A percentile compares a stretch with the other conserved stretches of the same genome.
These are phyloP conservation scores for Gastroboletus turbinatus DNA, from an alignment of 1,284 basidiomycete genomes.

Conservation along the genomic window DNA sequence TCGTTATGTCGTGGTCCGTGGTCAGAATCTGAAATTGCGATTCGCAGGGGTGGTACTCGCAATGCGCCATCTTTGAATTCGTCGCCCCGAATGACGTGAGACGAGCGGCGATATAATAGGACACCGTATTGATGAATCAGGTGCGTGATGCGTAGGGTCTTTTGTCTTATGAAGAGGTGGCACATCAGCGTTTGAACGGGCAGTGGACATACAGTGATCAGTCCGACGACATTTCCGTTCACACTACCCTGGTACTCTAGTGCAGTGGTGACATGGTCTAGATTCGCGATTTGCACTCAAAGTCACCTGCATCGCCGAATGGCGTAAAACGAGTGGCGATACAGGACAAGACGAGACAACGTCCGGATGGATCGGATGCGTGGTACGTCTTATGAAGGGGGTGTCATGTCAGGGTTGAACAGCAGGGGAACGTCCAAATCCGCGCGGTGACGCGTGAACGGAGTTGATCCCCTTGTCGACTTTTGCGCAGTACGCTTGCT, in stretches of 20 bases:
- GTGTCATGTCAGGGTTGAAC: background rate
- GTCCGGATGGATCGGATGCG: background rate
- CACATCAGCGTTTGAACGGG: background rate
- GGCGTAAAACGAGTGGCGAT: background rate
- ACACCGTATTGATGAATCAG: background rate
- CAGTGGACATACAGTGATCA: background rate
- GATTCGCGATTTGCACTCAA: background rate
- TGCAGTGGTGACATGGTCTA: background rate
- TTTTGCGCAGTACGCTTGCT: conserved; percentile 1
- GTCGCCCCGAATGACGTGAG: background rate
- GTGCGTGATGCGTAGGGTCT: background rate
- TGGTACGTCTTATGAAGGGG: conserved; percentile 3
- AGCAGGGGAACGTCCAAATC: background rate
- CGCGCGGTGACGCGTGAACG: background rate
- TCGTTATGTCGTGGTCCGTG: background rate
- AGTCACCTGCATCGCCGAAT: background rate
- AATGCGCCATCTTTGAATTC: background rate
- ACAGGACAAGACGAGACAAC: background rate
- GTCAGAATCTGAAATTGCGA: background rate
- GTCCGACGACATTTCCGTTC: background rate
- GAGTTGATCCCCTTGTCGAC: conserved; percentile 1
- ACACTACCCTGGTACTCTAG: background rate
- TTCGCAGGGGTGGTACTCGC: background rate
- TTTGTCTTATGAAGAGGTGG: background rate
- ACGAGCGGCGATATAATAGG: background rate